Evolutionary conservation across 148 eudicot species (phyloP), one percentile per base, ranked within the genome.

Genomic region (Rhododendron ovatum): DNA sequence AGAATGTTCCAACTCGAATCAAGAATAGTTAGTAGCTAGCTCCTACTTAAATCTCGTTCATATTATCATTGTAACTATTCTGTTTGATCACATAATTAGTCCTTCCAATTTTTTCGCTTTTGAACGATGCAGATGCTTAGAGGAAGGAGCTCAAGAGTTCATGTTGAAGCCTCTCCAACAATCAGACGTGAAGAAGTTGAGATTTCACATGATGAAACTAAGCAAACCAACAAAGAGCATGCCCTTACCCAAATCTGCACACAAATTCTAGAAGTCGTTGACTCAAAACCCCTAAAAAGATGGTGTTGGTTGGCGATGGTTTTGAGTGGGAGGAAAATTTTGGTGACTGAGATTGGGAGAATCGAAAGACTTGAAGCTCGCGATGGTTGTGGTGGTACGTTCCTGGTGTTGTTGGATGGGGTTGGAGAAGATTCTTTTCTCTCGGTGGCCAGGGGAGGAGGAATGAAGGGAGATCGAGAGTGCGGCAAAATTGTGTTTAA

Each of bases 61-160:
- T 63, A 3, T 75, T 53, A 22, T 24, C 28, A 9, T 26, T 0
- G 18, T 35, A 30, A 22, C 7, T 37, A 37, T 12, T 55, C 51
- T 22, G 2, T 26, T 28, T 35, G 39, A 41, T 41, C 45, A 41
- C 45, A 41, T 41, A 6, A 41, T 41, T 24, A 8, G 28, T 28
- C 61, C 2, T 35, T 17, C 6, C 43, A 7, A 30, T 30, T 30
- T 37, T 13, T 30, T 13, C 0, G 0, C 33, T 41, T 17, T 75
- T 0, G 5, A 39, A 11, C 50, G 15, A 79, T 28, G 15, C 71
- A 86, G 90, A 78, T 88, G 90, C 84, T 73, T 88, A 85, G 88
- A 88, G 84, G 88, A 48, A 79, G 88, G 90, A 67, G 90, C 90
- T 51, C 73, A 86, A 83, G 90, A 88, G 55, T 88, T 86, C 77